Percentiles rank a stretch among this genome's conserved stretches.
These are phyloP conservation scores for Dianthus caryophyllus DNA, from an alignment of 148 eudicot genomes.

Conservation along the genomic window DNA sequence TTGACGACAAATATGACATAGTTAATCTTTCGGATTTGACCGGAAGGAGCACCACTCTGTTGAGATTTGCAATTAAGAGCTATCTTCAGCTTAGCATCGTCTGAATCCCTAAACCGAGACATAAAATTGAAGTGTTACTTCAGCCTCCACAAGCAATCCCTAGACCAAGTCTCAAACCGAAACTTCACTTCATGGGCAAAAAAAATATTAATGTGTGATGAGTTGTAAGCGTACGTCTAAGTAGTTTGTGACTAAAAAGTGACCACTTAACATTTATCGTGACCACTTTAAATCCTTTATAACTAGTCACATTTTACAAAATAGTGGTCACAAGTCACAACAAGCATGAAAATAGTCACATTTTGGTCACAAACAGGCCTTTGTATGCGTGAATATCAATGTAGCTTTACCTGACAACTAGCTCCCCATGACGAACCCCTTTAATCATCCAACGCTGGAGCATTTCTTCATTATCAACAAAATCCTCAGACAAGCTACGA, in stretches of 20 bases:
- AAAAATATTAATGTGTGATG: too few relatives aligned
- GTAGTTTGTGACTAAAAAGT: too few relatives aligned
- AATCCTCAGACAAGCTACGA: slow-evolving; percentile 59
- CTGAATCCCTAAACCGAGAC: slow-evolving; percentile 45
- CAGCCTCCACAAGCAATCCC: slow-evolving; percentile 1
- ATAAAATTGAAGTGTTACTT: background rate
- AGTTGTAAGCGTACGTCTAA: too few relatives aligned
- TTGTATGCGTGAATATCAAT: too few relatives aligned
- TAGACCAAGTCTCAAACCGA: too few relatives aligned
- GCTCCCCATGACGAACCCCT: slow-evolving; percentile 76
- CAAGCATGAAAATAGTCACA: too few relatives aligned
- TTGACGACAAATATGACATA: slow-evolving; percentile 78
- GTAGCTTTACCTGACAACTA: slow-evolving; percentile 45
- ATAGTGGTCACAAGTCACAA: too few relatives aligned
- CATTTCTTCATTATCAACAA: slow-evolving; percentile 44
- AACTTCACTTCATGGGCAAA: too few relatives aligned
- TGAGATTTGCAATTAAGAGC: slow-evolving; percentile 45
- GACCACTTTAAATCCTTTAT: too few relatives aligned
- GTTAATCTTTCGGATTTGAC: slow-evolving; percentile 49
- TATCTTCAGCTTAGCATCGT: slow-evolving; percentile 35
- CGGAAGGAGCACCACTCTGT: slow-evolving; percentile 25
- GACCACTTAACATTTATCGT: too few relatives aligned
- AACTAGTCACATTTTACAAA: too few relatives aligned
- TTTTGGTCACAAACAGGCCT: too few relatives aligned
- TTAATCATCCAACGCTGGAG: slow-evolving; percentile 62